Base-by-base conservation (phyloP, 305 asterid species). In the Fraxinus platypoda region DNA sequence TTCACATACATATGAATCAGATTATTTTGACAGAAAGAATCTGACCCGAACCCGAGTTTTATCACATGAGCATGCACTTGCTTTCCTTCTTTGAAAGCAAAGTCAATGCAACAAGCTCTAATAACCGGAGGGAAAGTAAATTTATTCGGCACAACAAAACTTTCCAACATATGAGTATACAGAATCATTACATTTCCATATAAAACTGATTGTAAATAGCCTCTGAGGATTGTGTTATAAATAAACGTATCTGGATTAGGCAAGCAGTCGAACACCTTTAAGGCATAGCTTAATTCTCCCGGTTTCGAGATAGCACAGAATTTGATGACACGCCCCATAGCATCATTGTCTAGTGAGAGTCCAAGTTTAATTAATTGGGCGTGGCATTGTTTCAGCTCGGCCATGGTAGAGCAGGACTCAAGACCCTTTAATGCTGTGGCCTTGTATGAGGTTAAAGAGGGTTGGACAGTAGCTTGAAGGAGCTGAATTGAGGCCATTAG, bases 1-100 rank as follows among this genome's bases (percentile, higher is more conserved):
- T 79, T 88, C 81, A 84, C 97, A 68, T 95, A 95, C 98, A 95
- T 90, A 59, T 89, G 91, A 79, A 92, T 91, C 94, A 95, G 83
- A 88, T 87, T 92, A 86, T 95, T 95, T 86, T 84, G 93, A 3
- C 93, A 88, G 78, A 91, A 93, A 12, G 92, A 85, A 84, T 95
- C 94, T 30, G 84, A 88, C n/a, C 78, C 77, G 78, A 90, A 91
- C 84, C 97, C 95, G 11, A 85, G 79, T n/a, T 95, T 93, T 5
- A 90, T 76, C 54, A 92, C 90, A 79, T 94, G 98, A 6, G 87
- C 90, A 41, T 95, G 98, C 37, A 92, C 92, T 80, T 91, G 97
- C 82, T 86, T 89, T 41, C 89, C 98, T 83, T 87, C 90, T 78
- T 74, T 75, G 33, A 87, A 70, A 1, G 88, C 92, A 33, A 78